A percentile compares a stretch with the other conserved stretches of the same genome.
These are phyloP conservation scores for Xerocomus potaroensis DNA, from an alignment of 768 basidiomycete genomes.

Conservation along the genomic window DNA sequence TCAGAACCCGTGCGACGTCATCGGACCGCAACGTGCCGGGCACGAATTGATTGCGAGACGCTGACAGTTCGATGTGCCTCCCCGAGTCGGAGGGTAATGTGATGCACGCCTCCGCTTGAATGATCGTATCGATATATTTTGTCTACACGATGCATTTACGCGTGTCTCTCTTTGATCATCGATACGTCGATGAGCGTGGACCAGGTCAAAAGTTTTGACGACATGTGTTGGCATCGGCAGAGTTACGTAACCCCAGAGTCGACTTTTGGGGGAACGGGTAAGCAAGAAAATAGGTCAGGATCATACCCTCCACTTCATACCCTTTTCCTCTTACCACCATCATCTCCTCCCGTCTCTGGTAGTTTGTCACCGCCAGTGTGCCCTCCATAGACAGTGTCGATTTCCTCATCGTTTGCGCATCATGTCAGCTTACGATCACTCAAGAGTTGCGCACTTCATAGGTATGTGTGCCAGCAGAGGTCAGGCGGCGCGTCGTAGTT, in stretches of 20 bases:
- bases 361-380: conserved; percentile 4
- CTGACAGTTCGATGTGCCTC: conserved; percentile 27
- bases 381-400: conserved; percentile 8
- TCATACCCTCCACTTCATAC: conserved; percentile 1
- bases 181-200: too few relatives aligned
- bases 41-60: too few relatives aligned
- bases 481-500: conserved; percentile 8
- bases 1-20: too few relatives aligned
- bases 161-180: not conserved
- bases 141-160: conserved; percentile 10
- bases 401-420: conserved; percentile 4
- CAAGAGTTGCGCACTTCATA: conserved; percentile 61
- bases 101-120: conserved; percentile 9
- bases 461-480: conserved; percentile 34
- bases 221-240: not conserved
- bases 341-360: conserved; percentile 8
- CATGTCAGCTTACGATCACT: conserved; percentile 46
- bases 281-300: conserved; percentile 15
- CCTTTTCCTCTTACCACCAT: conserved; percentile 20
- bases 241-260: conserved; percentile 31
- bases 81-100: not conserved
- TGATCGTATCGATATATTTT: conserved; percentile 17
- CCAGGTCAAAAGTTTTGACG: too few relatives aligned
- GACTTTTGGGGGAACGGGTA: conserved; percentile 29
- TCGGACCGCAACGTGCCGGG: conserved; percentile 13